Base-by-base conservation (phyloP, 805 yeast genomes). In the Lachancea sp. region DNA sequence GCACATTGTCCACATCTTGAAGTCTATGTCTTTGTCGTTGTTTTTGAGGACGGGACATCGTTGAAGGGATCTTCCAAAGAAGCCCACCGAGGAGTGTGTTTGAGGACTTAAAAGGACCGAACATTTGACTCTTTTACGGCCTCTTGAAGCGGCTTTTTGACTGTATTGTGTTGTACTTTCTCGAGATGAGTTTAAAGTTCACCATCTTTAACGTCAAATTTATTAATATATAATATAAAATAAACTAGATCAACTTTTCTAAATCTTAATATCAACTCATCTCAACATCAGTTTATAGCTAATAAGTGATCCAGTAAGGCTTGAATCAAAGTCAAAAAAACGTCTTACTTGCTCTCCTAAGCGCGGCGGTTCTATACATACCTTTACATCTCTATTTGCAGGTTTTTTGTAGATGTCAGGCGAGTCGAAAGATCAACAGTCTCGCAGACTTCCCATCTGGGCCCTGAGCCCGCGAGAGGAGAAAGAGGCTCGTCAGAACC, bases 1-100 rank as follows among this genome's bases (percentile, higher is more conserved):
- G 78, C 52, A 85, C 90, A 15, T 73, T 58, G 69, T 93, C 99
- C 41, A 93, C 97, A 36, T 69, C 69, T 62, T 77, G 79, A 77
- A 93, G 74, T 67, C 99, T 79, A 51, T 77, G 74, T 70, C 97
- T 78, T 62, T 87, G 89, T 60, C 98, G 76, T 49, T 74, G 75
- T 66, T 93, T 93, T 61, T 89, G 96, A 11, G 75, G 78, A 30
- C 73, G 69, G 2, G 96, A 85, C 75, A 91, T 71, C 50, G 86
- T 76, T 78, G 86, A 82, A 49, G 91, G 85, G 42, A 71, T 73
- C 63, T 83, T 85, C 85, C 82, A 76, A 43, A 58, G 42, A 15
- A 56, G 36, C 20, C 69, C 69, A 44, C 69, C 67, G 7, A 60
- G 44, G 22, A 53, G 41, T 0, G 61, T 34, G 39, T 44, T 53